Percentiles rank a stretch among this genome's conserved stretches.
phyloP scores from a whole-genome alignment of 1,284 basidiomycete genomes.

The Boletus smithii region DNA sequence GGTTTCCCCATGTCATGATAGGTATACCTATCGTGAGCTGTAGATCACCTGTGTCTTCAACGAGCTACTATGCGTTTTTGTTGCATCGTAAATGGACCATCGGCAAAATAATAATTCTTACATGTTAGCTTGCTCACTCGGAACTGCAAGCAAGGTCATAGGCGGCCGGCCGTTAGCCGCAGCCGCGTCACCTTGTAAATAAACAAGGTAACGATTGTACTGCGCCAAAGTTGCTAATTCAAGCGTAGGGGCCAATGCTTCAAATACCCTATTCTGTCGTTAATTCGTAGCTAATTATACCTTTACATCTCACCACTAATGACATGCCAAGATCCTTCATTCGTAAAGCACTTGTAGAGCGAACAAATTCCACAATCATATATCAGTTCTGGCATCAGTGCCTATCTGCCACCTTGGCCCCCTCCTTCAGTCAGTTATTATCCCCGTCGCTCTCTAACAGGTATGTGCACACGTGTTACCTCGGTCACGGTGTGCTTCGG shows the following conservation, averaged over 20 bases:
- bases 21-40: too few species aligned
- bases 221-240: conserved; percentile 5
- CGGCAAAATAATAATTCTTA: too few species aligned
- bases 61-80: too few species aligned
- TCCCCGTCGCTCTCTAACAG: conserved; percentile 16
- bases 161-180: too few species aligned
- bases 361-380: conserved; percentile 5
- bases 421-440: too few species aligned
- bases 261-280: not conserved
- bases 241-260: not conserved
- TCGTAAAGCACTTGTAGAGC: conserved; percentile 1
- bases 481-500: conserved; percentile 10
- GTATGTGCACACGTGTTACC: conserved; percentile 22
- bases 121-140: too few species aligned
- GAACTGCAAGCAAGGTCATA: too few species aligned
- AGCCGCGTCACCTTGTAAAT: too few species aligned
- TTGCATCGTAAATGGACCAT: too few species aligned
- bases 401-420: conserved; percentile 17
- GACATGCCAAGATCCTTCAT: not conserved
- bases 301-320: not conserved
- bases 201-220: not conserved
- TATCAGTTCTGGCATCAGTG: conserved; percentile 10
- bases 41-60: too few species aligned
- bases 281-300: not conserved
- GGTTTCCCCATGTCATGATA: too few species aligned